Evolutionary conservation across 2,329 filamentous ascomycete species (phyloP), one percentile per base, ranked within the genome.

Genomic region (Hypoxylon sp.): DNA sequence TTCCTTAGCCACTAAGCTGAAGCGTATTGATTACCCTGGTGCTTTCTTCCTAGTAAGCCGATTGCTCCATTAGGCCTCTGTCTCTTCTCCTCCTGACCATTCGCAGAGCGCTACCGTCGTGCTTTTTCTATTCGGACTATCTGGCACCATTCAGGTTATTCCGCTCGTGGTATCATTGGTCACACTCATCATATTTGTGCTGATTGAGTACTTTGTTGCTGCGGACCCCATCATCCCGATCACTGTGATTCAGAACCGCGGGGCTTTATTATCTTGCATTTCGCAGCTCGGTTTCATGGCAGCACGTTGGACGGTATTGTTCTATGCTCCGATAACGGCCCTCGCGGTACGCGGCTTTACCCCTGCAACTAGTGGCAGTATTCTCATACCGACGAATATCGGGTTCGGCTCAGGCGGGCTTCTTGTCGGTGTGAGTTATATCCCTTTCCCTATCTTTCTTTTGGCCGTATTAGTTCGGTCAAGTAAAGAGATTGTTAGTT

Each of bases 261-360:
- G 90, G 31, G 88, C 92, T 0, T 82, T 95, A 3, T 80, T 95
- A 22, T 91, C 91, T 0, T 95, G 93, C 75, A 75, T 94, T 22
- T 87, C 90, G 0, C 92, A 94, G 54, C 85, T 94, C 0, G 90
- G 91, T 19, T 87, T 94, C 77, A 95, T 97, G 92, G 90, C 92
- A 76, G 86, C 91, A 1, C 90, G 94, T 63, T 97, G 93, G 93
- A 86, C 86, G 5, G 85, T 97, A 1, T 84, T 97, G 6, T 96
- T 94, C 82, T 97, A 94, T 80, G 87, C 91, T 0, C 93, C 94
- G 0, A 88, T 94, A 47, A 94, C 93, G 74, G 91, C 92, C 35
- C 88, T 96, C 63, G 91, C 92, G 3, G 90, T 96, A 1, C 88
- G 90, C 2, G 88, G 88, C 61, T 91, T 91, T 82, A 81, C 86